These are phyloP conservation scores for Capsella rubella DNA, from an alignment of 441 rosid genomes.

Conservation along the genomic window DNA sequence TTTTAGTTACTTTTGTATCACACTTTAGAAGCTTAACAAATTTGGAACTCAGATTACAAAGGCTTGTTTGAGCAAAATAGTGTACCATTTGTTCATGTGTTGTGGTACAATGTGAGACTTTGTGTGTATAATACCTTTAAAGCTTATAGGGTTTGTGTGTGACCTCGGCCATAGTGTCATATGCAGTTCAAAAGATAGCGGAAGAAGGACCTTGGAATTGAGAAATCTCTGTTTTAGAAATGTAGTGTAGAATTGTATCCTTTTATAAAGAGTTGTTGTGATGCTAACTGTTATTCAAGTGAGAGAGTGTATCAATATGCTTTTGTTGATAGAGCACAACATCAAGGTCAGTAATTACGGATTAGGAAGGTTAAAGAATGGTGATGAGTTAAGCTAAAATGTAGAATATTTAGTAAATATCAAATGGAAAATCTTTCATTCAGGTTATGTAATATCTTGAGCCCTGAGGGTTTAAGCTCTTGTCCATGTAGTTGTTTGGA, in stretches of 20 bases:
- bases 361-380: constrained; percentile 20
- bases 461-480: not conserved
- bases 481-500: constrained; percentile 3
- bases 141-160: constrained; percentile 11
- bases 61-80: not conserved
- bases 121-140: not conserved
- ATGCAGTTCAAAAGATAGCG: not conserved
- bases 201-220: constrained; percentile 1
- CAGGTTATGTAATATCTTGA: not conserved
- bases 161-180: not conserved
- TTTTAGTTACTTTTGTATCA: not conserved
- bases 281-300: not conserved
- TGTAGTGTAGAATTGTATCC: constrained; percentile 11
- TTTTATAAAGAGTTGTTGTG: not conserved
- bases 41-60: not conserved
- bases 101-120: not conserved
- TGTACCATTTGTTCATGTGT: not conserved
- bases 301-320: not conserved
- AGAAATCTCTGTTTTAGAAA: not conserved
- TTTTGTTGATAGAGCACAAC: not conserved
- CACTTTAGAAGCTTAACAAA: not conserved
- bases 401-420: not conserved
- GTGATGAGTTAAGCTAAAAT: not conserved
- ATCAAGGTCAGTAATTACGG: not conserved
- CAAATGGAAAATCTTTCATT: not conserved